Evolutionary conservation across 208 protist genomes (phyloP).

Genomic region (Acanthamoeba lenticulata): DNA sequence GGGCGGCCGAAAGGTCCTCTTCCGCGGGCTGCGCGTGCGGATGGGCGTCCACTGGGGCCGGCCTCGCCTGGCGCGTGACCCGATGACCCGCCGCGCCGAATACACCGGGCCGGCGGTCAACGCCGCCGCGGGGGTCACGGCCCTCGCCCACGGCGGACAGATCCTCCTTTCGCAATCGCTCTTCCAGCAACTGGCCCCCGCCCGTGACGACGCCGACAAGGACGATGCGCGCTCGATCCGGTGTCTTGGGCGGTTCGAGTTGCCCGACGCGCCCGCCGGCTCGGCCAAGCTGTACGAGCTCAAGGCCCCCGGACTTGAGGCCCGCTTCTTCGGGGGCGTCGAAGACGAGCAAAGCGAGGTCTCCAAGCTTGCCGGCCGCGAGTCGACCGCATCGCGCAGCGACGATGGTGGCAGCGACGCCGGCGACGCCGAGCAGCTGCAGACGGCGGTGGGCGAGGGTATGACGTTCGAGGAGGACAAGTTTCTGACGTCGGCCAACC

Average conservation of each 20-base stretch:
- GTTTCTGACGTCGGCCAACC: slow-evolving; percentile 36
- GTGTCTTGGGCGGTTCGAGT: background rate
- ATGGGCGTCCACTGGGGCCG: slow-evolving; percentile 20
- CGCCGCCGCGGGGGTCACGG: background rate
- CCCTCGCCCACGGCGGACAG: background rate
- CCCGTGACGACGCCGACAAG: background rate
- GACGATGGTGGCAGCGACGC: no score
- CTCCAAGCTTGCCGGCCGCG: no score
- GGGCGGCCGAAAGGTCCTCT: background rate
- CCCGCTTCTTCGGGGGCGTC: slow-evolving; percentile 23
- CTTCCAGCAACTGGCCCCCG: background rate
- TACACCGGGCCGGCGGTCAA: background rate
- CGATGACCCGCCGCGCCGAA: background rate
- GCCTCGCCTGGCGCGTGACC: background rate
- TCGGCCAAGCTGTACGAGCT: background rate
- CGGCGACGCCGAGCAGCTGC: background rate
- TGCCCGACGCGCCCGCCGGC: background rate
- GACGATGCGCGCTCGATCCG: background rate
- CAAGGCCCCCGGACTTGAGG: background rate
- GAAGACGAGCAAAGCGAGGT: background rate
- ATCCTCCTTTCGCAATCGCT: background rate
- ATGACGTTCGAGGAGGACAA: slow-evolving; percentile 22
- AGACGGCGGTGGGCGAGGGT: slow-evolving; percentile 12
- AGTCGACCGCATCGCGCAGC: no score
- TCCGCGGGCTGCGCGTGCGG: slow-evolving; percentile 6